Evolutionary conservation across 2,329 filamentous ascomycete species (phyloP).

Genomic region (Aureobasidium sp.): DNA sequence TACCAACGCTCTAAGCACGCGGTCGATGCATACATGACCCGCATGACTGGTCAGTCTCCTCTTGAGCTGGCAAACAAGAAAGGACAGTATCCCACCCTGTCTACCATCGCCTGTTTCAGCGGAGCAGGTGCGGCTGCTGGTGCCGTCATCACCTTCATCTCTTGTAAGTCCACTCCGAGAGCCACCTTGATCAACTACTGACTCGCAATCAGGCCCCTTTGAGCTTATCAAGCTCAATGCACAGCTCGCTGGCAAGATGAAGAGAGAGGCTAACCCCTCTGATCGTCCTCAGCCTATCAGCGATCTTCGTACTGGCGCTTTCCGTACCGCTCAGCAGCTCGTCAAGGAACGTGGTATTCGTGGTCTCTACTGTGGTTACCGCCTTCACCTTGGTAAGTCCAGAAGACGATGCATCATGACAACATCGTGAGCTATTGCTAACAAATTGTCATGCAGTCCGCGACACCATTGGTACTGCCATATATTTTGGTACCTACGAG

Average conservation of each 20-base stretch:
- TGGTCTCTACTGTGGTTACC: conserved; percentile 75
- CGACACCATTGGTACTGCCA: conserved; percentile 74
- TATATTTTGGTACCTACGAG: conserved; percentile 88
- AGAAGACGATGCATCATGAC: conserved; percentile 15
- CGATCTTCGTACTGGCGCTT: conserved; percentile 24
- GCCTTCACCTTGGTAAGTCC: conserved; percentile 64
- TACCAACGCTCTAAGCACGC: conserved; percentile 71
- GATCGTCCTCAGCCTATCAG: conserved; percentile 11
- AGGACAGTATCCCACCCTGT: conserved; percentile 64
- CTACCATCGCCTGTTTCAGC: conserved; percentile 69
- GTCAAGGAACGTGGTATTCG: conserved; percentile 64
- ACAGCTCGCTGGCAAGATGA: conserved; percentile 74
- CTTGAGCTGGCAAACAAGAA: conserved; percentile 63
- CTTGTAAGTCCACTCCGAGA: conserved; percentile 45
- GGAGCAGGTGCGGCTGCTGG: conserved; percentile 72
- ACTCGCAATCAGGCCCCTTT: conserved; percentile 57
- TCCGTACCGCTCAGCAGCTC: conserved; percentile 65
- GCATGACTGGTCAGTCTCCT: conserved; percentile 60
- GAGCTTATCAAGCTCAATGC: conserved; percentile 85
- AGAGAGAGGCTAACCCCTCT: conserved; percentile 31
- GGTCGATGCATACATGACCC: conserved; percentile 63
- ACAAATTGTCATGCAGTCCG: conserved; percentile 49
- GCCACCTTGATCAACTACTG: not conserved
- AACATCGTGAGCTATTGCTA: conserved; percentile 1
- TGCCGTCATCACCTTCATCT: conserved; percentile 70